Base-by-base conservation (phyloP, 2,329 filamentous ascomycete species). In the Pleoardoris graminearum region DNA sequence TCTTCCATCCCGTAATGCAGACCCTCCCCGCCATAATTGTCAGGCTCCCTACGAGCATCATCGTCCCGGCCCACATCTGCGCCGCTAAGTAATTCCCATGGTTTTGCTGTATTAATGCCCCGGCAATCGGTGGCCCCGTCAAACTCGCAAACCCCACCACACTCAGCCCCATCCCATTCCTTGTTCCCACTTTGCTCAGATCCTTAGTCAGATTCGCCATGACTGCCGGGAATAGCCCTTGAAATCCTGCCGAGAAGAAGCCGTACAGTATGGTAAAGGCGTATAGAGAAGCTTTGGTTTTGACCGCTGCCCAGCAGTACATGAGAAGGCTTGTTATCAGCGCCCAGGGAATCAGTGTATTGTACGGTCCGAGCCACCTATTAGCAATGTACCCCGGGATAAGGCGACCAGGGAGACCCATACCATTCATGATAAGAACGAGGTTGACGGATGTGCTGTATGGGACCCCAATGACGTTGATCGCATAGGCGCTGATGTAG, bases 251-350 rank as follows among this genome's bases (percentile, higher is more conserved):
- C 1, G 71, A 71, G 5, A 76, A 74, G 38, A 77, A 69, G 0
- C 79, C 79, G 48, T 79, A 79, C 8, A 77, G 60, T 1, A 76
- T 70, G 0, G 76, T 73, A 59, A 79, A 81, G 0, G 66, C 72
- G 50, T 76, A 79, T 0, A 81, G 55, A 0, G 72, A 70, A 7
- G 61, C 56, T 8, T 63, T 50, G 3, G 63, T 68, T 7, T 67
- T 54, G 1, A 87, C 81, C 0, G 76, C 79, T 1, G 79, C 77
- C 85, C 85, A 88, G 47, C 76, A 77, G 59, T 79, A 85, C 29
- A 84, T 68, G 52, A 83, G 71, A 12, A 80, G 65, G 1, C 76
- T 75, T 3, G 80, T 74, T 3, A 77, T 53, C 10, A 79, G 65
- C 2, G 74, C 75, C 44, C 79, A 77, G 0, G 82, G 77, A n/a